Evolutionary conservation across 2,329 filamentous ascomycete genomes (phyloP).

Genomic region (Apiospora hydei): DNA sequence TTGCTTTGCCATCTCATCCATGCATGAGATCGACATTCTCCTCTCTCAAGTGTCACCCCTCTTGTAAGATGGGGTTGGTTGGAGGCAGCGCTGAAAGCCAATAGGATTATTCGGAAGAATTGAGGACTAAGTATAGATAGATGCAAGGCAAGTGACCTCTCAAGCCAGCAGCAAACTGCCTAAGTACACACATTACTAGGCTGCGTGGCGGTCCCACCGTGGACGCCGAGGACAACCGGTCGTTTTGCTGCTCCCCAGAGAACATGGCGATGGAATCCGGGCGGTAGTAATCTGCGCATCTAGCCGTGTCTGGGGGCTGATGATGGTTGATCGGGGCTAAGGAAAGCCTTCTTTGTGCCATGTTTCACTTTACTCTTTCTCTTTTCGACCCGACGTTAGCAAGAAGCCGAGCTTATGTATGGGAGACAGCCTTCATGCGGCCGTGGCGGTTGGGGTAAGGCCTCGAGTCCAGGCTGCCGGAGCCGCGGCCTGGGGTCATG

Average conservation of each 20-base stretch:
- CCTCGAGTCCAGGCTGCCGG: slow-evolving; percentile 1
- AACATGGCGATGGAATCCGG: background rate
- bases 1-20: background rate
- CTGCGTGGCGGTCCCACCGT: background rate
- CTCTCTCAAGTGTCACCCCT: slow-evolving; percentile 12
- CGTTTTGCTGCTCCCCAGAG: background rate
- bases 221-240: background rate
- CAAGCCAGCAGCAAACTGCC: background rate
- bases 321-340: slow-evolving; percentile 3
- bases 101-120: background rate
- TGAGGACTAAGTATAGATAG: slow-evolving; percentile 1
- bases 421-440: slow-evolving; percentile 8
- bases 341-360: slow-evolving; percentile 22
- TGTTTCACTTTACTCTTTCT: slow-evolving; percentile 22
- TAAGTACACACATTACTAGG: background rate
- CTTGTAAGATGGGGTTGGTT: background rate
- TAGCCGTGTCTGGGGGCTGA: slow-evolving; percentile 22
- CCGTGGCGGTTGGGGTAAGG: background rate
- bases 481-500: background rate
- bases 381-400: background rate
- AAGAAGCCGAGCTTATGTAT: slow-evolving; percentile 5
- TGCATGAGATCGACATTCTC: slow-evolving; percentile 18
- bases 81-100: background rate
- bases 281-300: slow-evolving; percentile 7
- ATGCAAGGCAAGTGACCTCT: background rate